These are phyloP conservation scores for Neonectria ditissima DNA, from an alignment of 2,329 filamentous ascomycete species.

Conservation along the genomic window DNA sequence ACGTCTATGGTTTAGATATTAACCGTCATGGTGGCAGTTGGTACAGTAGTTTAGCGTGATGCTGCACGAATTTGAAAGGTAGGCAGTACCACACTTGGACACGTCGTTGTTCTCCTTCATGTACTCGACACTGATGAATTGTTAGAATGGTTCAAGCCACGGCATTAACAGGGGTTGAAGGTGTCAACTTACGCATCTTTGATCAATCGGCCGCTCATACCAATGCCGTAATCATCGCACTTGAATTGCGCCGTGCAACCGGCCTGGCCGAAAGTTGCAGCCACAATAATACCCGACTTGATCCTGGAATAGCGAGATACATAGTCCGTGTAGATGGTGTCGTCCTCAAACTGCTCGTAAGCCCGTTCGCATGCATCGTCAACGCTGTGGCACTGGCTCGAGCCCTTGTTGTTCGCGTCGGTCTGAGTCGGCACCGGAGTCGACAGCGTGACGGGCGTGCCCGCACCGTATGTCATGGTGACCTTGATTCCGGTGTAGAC, in stretches of 20 bases:
- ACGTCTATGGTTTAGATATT: too few species aligned
- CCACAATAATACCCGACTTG: constrained; percentile 7
- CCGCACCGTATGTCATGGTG: constrained; percentile 1
- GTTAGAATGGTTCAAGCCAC: background rate
- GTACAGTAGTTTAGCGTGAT: constrained; percentile 34
- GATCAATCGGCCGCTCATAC: constrained; percentile 10
- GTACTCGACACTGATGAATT: background rate
- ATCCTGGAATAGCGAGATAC: background rate
- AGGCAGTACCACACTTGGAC: constrained; percentile 31
- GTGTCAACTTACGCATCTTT: constrained; percentile 19
- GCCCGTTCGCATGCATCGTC: constrained; percentile 15
- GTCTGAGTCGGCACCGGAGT: constrained; percentile 18
- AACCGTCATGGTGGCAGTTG: constrained; percentile 15
- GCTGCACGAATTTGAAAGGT: constrained; percentile 31
- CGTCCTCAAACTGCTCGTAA: constrained; percentile 13
- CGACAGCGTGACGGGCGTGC: constrained; percentile 1
- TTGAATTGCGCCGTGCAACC: constrained; percentile 12
- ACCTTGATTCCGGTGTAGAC: background rate
- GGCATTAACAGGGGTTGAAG: background rate
- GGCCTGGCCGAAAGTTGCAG: constrained; percentile 5
- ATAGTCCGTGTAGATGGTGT: constrained; percentile 9
- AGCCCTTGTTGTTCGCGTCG: constrained; percentile 8
- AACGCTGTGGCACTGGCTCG: constrained; percentile 6
- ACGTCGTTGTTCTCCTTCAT: constrained; percentile 33
- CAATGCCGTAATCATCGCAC: constrained; percentile 21